These are phyloP conservation scores for Mercurialis annua DNA, from an alignment of 345 rosid species.

Conservation along the genomic window DNA sequence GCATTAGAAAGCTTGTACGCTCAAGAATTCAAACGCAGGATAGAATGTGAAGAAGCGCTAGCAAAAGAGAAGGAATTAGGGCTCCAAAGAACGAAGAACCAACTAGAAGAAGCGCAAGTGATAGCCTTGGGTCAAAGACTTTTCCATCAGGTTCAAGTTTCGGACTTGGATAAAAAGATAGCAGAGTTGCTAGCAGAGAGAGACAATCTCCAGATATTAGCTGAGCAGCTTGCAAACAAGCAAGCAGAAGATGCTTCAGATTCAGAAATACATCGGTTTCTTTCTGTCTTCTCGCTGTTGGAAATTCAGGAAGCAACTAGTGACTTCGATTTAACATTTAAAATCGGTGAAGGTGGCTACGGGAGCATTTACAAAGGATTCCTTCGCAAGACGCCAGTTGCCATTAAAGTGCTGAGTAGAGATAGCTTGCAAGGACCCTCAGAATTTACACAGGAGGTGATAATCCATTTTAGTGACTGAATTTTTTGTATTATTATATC, in stretches of 20 bases:
- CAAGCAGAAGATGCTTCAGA: slow-evolving; percentile 45
- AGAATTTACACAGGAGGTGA: slow-evolving; percentile 86
- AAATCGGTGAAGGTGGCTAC: slow-evolving; percentile 86
- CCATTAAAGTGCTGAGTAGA: slow-evolving; percentile 62
- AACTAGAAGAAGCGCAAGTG: slow-evolving; percentile 44
- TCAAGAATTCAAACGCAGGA: slow-evolving; percentile 60
- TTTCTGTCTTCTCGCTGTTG: slow-evolving; percentile 53
- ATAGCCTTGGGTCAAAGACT: slow-evolving; percentile 44
- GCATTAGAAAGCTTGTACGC: slow-evolving; percentile 50
- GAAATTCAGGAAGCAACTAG: slow-evolving; percentile 70
- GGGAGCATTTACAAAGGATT: slow-evolving; percentile 68
- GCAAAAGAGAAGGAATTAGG: slow-evolving; percentile 51
- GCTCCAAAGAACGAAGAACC: slow-evolving; percentile 45
- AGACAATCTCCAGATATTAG: slow-evolving; percentile 71
- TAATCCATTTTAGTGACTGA: no score
- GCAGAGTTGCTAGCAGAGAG: slow-evolving; percentile 63
- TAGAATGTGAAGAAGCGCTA: slow-evolving; percentile 58
- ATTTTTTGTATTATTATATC: no score
- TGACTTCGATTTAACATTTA: slow-evolving; percentile 56
- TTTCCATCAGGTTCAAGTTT: slow-evolving; percentile 46
- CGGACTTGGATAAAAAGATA: slow-evolving; percentile 45
- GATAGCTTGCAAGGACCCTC: slow-evolving; percentile 64
- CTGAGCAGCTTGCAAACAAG: slow-evolving; percentile 58
- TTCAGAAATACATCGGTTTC: slow-evolving; percentile 40
- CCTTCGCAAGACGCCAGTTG: slow-evolving; percentile 60